These are phyloP conservation scores for Globisporangium barbulae DNA, from an alignment of 352 stramenopile genomes.

Conservation along the genomic window DNA sequence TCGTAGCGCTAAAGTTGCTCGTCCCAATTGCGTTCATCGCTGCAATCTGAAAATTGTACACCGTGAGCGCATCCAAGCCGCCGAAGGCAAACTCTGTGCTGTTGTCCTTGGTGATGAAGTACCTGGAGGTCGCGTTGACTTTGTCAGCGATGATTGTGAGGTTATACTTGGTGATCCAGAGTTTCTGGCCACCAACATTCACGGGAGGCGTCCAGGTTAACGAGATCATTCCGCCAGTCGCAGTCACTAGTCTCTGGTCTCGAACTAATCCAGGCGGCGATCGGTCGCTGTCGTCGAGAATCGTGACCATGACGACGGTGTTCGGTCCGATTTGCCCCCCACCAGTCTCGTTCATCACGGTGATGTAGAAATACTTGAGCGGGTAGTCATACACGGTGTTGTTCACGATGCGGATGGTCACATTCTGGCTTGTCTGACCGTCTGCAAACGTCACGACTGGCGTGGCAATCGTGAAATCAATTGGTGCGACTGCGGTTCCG, in stretches of 20 bases:
- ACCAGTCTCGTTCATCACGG: constrained; percentile 24
- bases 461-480: constrained; percentile 30
- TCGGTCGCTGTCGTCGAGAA: constrained; percentile 48
- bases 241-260: constrained; percentile 13
- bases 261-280: constrained; percentile 35
- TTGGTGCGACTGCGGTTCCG: constrained; percentile 21
- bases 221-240: constrained; percentile 45
- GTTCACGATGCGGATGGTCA: constrained; percentile 36
- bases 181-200: constrained; percentile 35
- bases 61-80: constrained; percentile 20
- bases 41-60: constrained; percentile 34
- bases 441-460: constrained; percentile 38
- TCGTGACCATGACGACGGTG: constrained; percentile 26
- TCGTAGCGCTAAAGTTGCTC: constrained; percentile 17
- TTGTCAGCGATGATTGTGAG: constrained; percentile 17
- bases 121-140: constrained; percentile 6
- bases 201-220: constrained; percentile 38
- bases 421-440: constrained; percentile 16
- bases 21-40: constrained; percentile 37
- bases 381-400: constrained; percentile 50
- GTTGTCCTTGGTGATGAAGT: constrained; percentile 30
- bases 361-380: constrained; percentile 40
- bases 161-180: constrained; percentile 45
- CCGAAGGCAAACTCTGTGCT: constrained; percentile 30
- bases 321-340: constrained; percentile 28